Evolutionary conservation across 306 rosid species (phyloP).

Genomic region (Cajanus cajan): DNA sequence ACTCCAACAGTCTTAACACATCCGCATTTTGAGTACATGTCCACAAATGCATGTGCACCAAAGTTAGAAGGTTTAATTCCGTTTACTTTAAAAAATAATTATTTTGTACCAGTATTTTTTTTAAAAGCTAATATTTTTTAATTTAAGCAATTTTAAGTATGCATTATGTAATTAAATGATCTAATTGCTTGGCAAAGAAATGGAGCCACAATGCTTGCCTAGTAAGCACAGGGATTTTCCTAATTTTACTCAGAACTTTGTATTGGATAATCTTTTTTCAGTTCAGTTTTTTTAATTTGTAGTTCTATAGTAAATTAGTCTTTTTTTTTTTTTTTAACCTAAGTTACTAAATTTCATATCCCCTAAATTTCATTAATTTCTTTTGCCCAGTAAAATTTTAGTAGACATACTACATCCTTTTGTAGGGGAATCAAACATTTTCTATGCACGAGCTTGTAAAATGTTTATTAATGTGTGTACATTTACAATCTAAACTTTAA

Average conservation of each 20-base stretch:
- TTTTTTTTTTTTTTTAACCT: not conserved
- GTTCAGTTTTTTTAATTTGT: not conserved
- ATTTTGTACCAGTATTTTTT: too few species aligned
- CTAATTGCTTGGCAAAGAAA: slow-evolving; percentile 18
- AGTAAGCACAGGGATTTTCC: not conserved
- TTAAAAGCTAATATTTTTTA: not conserved
- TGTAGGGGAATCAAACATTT: not conserved
- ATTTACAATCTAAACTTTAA: not conserved
- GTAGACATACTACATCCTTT: not conserved
- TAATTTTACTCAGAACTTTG: not conserved
- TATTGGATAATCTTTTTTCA: too few species aligned
- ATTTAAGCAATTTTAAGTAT: not conserved
- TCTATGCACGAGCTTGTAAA: not conserved
- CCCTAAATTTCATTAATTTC: too few species aligned
- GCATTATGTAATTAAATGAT: not conserved
- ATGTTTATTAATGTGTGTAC: not conserved
- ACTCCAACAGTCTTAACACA: too few species aligned
- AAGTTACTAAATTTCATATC: too few species aligned
- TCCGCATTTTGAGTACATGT: slow-evolving; percentile 10
- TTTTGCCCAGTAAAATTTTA: not conserved
- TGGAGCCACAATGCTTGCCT: slow-evolving; percentile 20
- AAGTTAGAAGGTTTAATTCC: too few species aligned
- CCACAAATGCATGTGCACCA: too few species aligned
- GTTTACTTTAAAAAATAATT: too few species aligned
- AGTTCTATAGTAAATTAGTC: not conserved